Evolutionary conservation across 2,329 filamentous ascomycete genomes (phyloP), one percentile per base, ranked within the genome.

Genomic region (Verticillium alfalfae): DNA sequence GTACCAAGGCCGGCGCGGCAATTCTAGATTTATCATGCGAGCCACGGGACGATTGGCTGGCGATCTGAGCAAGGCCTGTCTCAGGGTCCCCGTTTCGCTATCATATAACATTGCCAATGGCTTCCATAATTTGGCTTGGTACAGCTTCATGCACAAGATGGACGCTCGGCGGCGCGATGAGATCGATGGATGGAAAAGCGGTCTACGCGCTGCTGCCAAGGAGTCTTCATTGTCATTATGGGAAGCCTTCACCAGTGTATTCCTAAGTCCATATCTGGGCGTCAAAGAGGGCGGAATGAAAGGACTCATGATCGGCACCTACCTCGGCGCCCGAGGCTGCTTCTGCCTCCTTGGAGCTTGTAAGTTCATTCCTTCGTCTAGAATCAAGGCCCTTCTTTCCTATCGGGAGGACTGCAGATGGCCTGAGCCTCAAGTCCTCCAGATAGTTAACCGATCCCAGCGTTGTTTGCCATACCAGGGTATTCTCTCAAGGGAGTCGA

Each of bases 61-160:
- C n/a, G 80, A 84, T 15, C 83, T 91, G 22, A 80, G 87, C 9
- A 83, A 82, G 41, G 84, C 86, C 22, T 79, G 85, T 0, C 74
- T 90, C 57, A 86, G 85, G 64, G 83, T 86, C 0, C 89, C 89
- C 0, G 84, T 90, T 70, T 86, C 90, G 62, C 84, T 92, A 60
- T 86, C 87, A 9, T 75, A 91, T 60, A 87, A 86, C 36, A 74
- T 91, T 39, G 85, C 89, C 1, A 88, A 88, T 70, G 89, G 89
- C 0, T 91, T 91, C 66, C 89, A 90, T 70, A 92, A 92, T 66
- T 86, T 84, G 1, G 88, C 89, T 0, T 87, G 86, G 58, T 77
- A 92, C 3, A 90, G 70, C 7, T 68, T 90, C 65, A 88, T 92
- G 0, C 36, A 37, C 36, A 37, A 37, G 36, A 37, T 37, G 36